A percentile compares a stretch with the other conserved stretches of the same genome.
Evolutionary conservation across 306 rosid species (phyloP).

Genomic region (Ormosia emarginata): DNA sequence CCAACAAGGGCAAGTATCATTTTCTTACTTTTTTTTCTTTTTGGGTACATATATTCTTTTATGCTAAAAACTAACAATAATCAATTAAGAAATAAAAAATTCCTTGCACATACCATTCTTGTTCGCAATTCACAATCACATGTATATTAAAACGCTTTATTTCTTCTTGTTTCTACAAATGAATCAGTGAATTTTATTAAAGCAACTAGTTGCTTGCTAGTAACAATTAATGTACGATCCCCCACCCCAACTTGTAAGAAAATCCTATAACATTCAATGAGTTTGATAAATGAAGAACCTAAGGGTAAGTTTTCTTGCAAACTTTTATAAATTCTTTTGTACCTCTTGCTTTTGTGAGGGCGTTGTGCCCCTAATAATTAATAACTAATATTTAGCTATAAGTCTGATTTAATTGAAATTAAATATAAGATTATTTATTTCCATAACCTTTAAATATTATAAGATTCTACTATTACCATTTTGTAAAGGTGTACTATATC

Average conservation of each 20-base stretch:
- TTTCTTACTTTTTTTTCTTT: neutral
- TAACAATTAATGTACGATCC: neutral
- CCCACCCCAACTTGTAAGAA: neutral
- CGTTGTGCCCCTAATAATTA: too few relatives aligned
- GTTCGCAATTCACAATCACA: neutral
- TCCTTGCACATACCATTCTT: neutral
- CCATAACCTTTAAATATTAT: neutral
- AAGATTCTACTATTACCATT: neutral
- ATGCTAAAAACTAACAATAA: neutral
- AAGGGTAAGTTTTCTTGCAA: neutral
- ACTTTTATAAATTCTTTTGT: neutral
- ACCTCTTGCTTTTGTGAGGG: neutral
- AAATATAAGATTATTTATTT: too few relatives aligned
- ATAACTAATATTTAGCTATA: neutral
- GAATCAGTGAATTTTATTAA: neutral
- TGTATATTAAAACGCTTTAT: neutral
- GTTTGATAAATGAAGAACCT: neutral
- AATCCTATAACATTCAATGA: neutral
- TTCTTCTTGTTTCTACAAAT: neutral
- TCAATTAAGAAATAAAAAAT: neutral
- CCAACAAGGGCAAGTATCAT: slow-evolving; percentile 42
- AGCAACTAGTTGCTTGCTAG: neutral
- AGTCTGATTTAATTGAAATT: too few relatives aligned
- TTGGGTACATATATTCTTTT: neutral
- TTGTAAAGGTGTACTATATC: too few relatives aligned